phyloP scores from a whole-genome alignment of 2,329 filamentous ascomycete genomes.

The Phialophora verrucosa region DNA sequence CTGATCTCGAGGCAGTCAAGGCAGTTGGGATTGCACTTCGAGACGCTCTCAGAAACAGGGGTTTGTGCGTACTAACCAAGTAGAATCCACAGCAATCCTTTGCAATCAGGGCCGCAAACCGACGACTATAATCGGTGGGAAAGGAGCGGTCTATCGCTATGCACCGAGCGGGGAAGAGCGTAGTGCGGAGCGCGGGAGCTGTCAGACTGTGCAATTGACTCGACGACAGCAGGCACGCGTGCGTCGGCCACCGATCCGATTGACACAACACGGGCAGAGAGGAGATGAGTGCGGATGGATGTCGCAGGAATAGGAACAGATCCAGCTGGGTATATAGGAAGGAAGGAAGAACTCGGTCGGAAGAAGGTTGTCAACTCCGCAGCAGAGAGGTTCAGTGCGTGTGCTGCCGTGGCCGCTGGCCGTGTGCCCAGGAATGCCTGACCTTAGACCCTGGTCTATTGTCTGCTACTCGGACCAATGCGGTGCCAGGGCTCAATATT shows the following conservation, averaged over 20 bases:
- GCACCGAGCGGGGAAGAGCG: constrained; percentile 16
- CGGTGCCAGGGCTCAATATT: background rate
- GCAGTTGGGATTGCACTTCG: background rate
- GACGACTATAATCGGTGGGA: constrained; percentile 3
- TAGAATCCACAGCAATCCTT: constrained; percentile 3
- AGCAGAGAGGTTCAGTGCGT: background rate
- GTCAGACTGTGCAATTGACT: background rate
- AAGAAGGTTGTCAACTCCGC: constrained; percentile 30
- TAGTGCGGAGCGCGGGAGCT: constrained; percentile 14
- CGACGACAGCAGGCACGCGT: constrained; percentile 4
- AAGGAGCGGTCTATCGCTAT: constrained; percentile 19
- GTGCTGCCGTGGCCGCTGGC: constrained; percentile 20
- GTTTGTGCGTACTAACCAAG: constrained; percentile 3
- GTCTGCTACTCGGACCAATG: constrained; percentile 9
- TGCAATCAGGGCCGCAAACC: background rate
- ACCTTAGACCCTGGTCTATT: constrained; percentile 3
- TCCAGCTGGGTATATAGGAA: constrained; percentile 10
- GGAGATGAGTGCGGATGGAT: constrained; percentile 1
- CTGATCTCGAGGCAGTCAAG: background rate
- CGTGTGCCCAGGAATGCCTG: constrained; percentile 12
- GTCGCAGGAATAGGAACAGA: constrained; percentile 6
- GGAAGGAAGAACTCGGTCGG: constrained; percentile 28
- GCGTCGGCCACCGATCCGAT: constrained; percentile 9
- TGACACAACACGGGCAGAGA: constrained; percentile 6
- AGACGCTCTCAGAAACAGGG: background rate